These are phyloP conservation scores for Clavulina sp. DNA, from an alignment of 768 basidiomycete species.

Conservation along the genomic window DNA sequence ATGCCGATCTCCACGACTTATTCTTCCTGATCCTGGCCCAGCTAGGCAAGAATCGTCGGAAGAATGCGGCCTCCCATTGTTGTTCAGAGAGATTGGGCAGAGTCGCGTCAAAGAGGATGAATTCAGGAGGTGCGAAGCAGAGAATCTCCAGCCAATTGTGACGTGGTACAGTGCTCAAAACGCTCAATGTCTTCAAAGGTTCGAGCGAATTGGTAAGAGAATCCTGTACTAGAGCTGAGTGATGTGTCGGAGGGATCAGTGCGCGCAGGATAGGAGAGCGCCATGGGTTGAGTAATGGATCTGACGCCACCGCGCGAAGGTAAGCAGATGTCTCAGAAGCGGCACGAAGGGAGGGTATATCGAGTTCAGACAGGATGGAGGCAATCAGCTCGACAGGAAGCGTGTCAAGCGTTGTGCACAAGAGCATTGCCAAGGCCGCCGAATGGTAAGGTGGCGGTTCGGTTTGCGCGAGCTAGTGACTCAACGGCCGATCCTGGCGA, in stretches of 20 bases:
- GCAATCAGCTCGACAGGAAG: conserved; percentile 67
- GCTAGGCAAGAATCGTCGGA: conserved; percentile 54
- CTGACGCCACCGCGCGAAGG: conserved; percentile 36
- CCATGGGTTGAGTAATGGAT: conserved; percentile 53
- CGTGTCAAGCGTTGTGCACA: too few species aligned
- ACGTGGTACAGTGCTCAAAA: conserved; percentile 45
- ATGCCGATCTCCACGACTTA: conserved; percentile 42
- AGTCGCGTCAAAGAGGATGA: conserved; percentile 49
- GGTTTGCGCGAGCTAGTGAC: too few species aligned
- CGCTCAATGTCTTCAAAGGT: conserved; percentile 39
- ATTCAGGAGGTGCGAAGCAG: conserved; percentile 39
- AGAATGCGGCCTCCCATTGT: conserved; percentile 66
- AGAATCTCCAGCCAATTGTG: conserved; percentile 70
- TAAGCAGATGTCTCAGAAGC: conserved; percentile 44
- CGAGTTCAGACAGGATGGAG: conserved; percentile 51
- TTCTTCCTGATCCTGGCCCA: conserved; percentile 57
- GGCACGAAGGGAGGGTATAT: conserved; percentile 39
- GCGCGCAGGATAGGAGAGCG: conserved; percentile 46
- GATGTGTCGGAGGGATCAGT: conserved; percentile 19
- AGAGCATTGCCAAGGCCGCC: too few species aligned
- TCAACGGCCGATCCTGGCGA: too few species aligned
- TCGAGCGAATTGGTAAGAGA: too few species aligned
- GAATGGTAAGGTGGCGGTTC: too few species aligned
- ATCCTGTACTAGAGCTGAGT: too few species aligned
- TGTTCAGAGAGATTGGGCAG: conserved; percentile 44